Evolutionary conservation across 257 asterid genomes (phyloP), one percentile per base, ranked within the genome.

Genomic region (Catharanthus roseus): DNA sequence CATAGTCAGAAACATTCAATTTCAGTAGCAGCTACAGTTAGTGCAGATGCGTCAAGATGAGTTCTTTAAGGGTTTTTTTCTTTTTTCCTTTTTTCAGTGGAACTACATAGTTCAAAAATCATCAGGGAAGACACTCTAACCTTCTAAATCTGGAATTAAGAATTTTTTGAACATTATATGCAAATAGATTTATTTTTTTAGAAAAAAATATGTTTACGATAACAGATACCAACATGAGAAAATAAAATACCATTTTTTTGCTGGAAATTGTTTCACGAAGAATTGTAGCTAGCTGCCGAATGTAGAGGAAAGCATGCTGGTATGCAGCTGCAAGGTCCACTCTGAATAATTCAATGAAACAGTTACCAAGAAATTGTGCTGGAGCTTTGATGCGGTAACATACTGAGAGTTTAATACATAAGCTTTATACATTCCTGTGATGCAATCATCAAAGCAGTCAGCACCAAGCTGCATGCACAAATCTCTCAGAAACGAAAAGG

Each of bases 351-450:
- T 91, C 96, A 63, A 81, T 79, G 69, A 95, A 79, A 86, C 99
- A 95, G 80, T 86, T 91, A 53, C 97, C 82, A 34, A 91, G 99
- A 80, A 95, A 95, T 75, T 84, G 74, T 91, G 96, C 86, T 86
- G 97, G 82, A 89, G 82, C 78, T 91, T 91, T 58, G 97, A 74
- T 3, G 92, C 83, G 72, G 83, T 95, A 53, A 91, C 82, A 70
- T 85, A 84, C 80, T 87, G 91, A 80, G 97, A 91, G 80, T 91
- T 91, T 82, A 91, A 79, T 69, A 95, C 90, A 80, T 86, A 95
- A 44, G 90, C 91, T 74, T 88, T 93, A 76, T 89, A 93, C 96
- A 93, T 88, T 82, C 99, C 99, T 85, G 68, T 95, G 78, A 95
- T 67, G 83, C 96, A 91, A 69, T 89, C 95, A 29, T 89, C 96